Evolutionary conservation across 805 yeast species (phyloP), one percentile per base, ranked within the genome.

Genomic region (Lipomyces starkeyi): DNA sequence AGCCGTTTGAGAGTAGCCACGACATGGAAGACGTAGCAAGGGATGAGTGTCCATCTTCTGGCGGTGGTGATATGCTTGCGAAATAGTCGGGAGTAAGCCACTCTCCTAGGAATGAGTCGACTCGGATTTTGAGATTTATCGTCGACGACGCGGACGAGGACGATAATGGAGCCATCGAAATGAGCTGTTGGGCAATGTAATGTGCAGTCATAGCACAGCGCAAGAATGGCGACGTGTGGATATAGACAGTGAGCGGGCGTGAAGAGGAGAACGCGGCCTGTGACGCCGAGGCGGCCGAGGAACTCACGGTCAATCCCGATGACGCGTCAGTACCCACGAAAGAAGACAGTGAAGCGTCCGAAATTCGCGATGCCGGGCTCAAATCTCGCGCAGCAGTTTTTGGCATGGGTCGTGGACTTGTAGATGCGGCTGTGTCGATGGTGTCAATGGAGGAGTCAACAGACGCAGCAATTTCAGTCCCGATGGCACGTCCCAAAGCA

Each of bases 81-180:
- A 76, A 80, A 69, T 80, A 80, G 70, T 78, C 82, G 6, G 79
- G 76, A 2, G 78, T 77, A 65, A 77, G 76, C 81, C 81, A 80
- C 63, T 80, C 82, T 29, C 82, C 82, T 43, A 79, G 73, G 37
- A 74, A 78, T 6, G 77, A 66, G 68, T 76, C 79, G 56, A 79
- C 52, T 9, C 77, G 73, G 25, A 74, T 47, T 20, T 53, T 53
- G 40, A 73, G 47, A 13, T 56, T 25, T n/a, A 65, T 43, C 4
- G 61, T 40, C 8, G 61, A 40, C 27, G 58, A 22, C n/a, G 37
- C 35, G 2, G 55, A n/a, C 4, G 57, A 34, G 17, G 66, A 20
- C 8, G 59, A 5, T 14, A 34, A 2, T n/a, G 70, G 47, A 11
- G 49, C 17, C 29, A 59, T n/a, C 0, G 54, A 52, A 61, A 58